phyloP scores from a whole-genome alignment of 1,284 basidiomycete species.

The Inonotus obliquus region DNA sequence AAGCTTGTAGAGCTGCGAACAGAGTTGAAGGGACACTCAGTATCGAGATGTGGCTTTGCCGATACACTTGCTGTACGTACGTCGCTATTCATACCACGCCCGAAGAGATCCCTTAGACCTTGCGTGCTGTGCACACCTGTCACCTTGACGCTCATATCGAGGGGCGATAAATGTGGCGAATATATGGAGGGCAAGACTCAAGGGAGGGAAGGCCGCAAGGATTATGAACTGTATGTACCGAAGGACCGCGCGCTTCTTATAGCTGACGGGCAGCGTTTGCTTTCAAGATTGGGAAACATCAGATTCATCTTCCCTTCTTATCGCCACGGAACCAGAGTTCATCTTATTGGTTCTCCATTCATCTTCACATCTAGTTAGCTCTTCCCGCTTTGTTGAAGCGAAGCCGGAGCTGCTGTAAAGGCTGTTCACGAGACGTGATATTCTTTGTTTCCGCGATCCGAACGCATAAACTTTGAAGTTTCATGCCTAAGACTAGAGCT shows the following conservation, averaged over 20 bases:
- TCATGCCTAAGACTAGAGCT: background rate
- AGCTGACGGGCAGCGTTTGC: background rate
- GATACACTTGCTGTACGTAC: background rate
- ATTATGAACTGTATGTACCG: background rate
- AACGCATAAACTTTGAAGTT: background rate
- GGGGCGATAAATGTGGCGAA: background rate
- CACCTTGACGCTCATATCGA: slow-evolving; percentile 3
- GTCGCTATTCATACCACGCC: slow-evolving; percentile 12
- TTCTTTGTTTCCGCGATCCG: background rate
- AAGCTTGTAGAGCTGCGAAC: slow-evolving; percentile 14
- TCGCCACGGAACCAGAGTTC: slow-evolving; percentile 1
- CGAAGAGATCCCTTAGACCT: slow-evolving; percentile 9
- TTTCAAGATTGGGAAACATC: background rate
- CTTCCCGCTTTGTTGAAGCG: background rate
- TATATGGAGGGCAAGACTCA: too few species aligned
- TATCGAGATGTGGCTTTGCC: background rate
- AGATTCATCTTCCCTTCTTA: background rate
- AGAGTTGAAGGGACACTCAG: background rate
- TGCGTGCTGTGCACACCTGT: background rate
- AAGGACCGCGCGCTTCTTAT: background rate
- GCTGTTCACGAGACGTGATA: background rate
- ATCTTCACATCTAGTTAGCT: background rate
- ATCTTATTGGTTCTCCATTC: background rate
- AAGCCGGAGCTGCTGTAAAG: background rate
- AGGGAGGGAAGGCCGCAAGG: background rate